phyloP scores from a whole-genome alignment of 768 basidiomycete genomes.

The Tulasnella sp. region DNA sequence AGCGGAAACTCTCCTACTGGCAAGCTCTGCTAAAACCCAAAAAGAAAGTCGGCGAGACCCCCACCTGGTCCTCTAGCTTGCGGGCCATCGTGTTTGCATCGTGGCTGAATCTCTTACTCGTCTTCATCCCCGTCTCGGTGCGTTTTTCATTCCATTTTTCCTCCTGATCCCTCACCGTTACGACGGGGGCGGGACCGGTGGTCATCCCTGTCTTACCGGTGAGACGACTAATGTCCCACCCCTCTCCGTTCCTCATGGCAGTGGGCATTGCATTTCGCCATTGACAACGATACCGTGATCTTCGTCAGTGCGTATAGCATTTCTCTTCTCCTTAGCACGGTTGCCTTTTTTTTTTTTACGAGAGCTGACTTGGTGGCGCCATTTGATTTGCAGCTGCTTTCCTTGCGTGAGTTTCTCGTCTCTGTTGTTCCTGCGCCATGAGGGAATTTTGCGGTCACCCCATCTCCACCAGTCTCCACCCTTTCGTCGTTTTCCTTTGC shows the following conservation, averaged over 20 bases:
- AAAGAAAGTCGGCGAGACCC: slow-evolving; percentile 45
- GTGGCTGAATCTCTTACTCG: slow-evolving; percentile 65
- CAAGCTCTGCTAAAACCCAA: slow-evolving; percentile 28
- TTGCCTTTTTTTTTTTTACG: neutral
- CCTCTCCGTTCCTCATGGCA: slow-evolving; percentile 35
- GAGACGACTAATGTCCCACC: neutral
- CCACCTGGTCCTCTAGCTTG: slow-evolving; percentile 48
- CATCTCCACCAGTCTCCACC: no score
- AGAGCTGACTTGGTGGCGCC: neutral
- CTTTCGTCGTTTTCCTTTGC: neutral
- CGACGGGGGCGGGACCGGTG: neutral
- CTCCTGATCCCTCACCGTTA: neutral
- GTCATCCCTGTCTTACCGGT: neutral
- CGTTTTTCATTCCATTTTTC: slow-evolving; percentile 31
- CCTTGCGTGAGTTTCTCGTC: slow-evolving; percentile 12
- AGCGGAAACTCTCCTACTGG: slow-evolving; percentile 8
- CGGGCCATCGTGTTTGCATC: slow-evolving; percentile 54
- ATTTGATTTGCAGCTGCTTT: slow-evolving; percentile 19
- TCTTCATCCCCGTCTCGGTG: slow-evolving; percentile 71
- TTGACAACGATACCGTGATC: slow-evolving; percentile 56
- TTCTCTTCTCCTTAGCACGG: neutral
- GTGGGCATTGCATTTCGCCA: slow-evolving; percentile 70
- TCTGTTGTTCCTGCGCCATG: neutral
- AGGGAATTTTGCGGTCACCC: neutral
- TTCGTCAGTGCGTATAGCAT: slow-evolving; percentile 59